phyloP scores from a whole-genome alignment of 2,329 filamentous ascomycete genomes.

The Phaeosphaeria sp. region DNA sequence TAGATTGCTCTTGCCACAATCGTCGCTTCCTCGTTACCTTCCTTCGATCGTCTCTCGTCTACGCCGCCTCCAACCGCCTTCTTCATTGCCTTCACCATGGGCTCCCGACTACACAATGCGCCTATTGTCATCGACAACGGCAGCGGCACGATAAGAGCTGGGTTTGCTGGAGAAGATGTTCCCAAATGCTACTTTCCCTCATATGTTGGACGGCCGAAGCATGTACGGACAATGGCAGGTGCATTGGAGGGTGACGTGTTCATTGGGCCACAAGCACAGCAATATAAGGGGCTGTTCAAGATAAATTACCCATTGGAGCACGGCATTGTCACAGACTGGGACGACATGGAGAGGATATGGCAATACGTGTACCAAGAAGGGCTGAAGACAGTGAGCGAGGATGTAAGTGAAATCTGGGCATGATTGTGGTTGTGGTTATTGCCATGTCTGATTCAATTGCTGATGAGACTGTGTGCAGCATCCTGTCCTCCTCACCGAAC shows the following conservation, averaged over 20 bases:
- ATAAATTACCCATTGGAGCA: constrained; percentile 96
- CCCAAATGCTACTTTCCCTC: constrained; percentile 98
- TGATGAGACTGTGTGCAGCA: constrained; percentile 62
- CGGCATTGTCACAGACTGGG: constrained; percentile 98
- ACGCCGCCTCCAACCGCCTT: background rate
- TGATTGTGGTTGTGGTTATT: constrained; percentile 11
- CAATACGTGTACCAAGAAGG: constrained; percentile 96
- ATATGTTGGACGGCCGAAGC: constrained; percentile 95
- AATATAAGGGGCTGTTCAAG: constrained; percentile 90
- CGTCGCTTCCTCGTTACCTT: constrained; percentile 5
- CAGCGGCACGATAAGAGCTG: constrained; percentile 94
- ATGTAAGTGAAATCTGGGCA: constrained; percentile 65
- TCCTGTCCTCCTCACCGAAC: constrained; percentile 93
- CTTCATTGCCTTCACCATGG: constrained; percentile 54
- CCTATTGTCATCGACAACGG: constrained; percentile 99
- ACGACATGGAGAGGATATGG: constrained; percentile 99
- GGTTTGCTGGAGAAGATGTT: constrained; percentile 93
- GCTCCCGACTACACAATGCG: constrained; percentile 86
- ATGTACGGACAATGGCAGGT: constrained; percentile 92
- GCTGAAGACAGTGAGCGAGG: constrained; percentile 94
- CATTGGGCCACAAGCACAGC: constrained; percentile 89
- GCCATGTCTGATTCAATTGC: constrained; percentile 8
- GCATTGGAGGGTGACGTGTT: constrained; percentile 96
- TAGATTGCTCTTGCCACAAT: constrained; percentile 12
- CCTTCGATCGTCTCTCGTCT: background rate